Evolutionary conservation across 129 eudicot species (phyloP).

Genomic region (Artemisia argyi): DNA sequence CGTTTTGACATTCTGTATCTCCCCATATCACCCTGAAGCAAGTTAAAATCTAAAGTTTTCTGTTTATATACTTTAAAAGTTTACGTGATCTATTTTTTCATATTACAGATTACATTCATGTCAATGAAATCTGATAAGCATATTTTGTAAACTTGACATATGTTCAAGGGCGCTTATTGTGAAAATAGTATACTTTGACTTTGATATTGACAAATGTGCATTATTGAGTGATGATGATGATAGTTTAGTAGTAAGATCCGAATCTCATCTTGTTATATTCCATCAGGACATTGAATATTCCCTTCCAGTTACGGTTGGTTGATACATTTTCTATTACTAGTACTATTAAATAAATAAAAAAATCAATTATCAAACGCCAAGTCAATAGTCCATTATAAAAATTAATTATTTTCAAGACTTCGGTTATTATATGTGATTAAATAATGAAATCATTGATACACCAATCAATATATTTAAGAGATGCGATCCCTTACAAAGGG

Average conservation of each 20-base stretch:
- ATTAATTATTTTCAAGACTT: background rate
- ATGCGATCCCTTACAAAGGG: too few species aligned
- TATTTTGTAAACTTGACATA: background rate
- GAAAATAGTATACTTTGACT: background rate
- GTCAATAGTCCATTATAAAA: slow-evolving; percentile 2
- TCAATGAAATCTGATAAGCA: background rate
- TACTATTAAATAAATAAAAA: background rate
- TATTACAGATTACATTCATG: background rate
- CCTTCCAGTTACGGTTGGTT: slow-evolving; percentile 2
- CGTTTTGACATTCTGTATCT: too few species aligned
- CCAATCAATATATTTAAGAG: too few species aligned
- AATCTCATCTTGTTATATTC: slow-evolving; percentile 19
- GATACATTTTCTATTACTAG: background rate
- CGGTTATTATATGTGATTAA: too few species aligned
- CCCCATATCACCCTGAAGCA: too few species aligned
- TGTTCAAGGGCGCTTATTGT: background rate
- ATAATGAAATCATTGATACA: background rate
- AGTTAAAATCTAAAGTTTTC: too few species aligned
- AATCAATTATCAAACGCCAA: background rate
- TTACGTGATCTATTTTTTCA: too few species aligned
- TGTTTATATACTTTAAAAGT: too few species aligned
- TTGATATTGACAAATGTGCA: background rate
- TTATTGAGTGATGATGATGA: background rate
- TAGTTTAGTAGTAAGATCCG: slow-evolving; percentile 4
- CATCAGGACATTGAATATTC: slow-evolving; percentile 22